Conservation (phyloP, 2,329 filamentous ascomycete species). For the Dothideomycetidae sp. region DNA sequence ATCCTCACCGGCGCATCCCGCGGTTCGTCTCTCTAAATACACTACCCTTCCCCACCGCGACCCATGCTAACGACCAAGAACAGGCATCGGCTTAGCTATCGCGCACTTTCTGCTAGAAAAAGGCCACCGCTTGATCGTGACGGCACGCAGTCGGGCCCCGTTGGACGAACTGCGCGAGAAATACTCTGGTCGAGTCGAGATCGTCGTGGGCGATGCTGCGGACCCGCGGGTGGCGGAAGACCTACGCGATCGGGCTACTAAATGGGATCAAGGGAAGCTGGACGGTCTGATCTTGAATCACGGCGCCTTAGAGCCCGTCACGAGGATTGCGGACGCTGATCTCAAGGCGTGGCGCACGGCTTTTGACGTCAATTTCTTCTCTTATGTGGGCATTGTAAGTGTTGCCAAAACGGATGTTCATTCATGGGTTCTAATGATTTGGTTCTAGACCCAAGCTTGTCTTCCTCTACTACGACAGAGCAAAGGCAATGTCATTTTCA, state of each 20-base stretch:
- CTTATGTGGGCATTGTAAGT: conserved; percentile 60
- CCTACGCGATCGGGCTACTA: conserved; percentile 50
- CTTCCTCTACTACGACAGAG: conserved; percentile 53
- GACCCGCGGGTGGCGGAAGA: conserved; percentile 42
- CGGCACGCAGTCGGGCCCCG: conserved; percentile 40
- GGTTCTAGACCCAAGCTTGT: conserved; percentile 49
- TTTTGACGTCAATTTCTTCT: conserved; percentile 82
- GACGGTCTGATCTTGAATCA: conserved; percentile 85
- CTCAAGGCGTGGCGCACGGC: conserved; percentile 58
- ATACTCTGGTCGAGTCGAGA: conserved; percentile 40
- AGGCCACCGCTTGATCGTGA: conserved; percentile 42
- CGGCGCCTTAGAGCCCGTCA: conserved; percentile 62
- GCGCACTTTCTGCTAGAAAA: conserved; percentile 43
- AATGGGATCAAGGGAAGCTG: conserved; percentile 50
- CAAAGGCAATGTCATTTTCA: conserved; percentile 59
- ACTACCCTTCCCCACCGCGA: background rate
- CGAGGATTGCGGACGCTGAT: conserved; percentile 51
- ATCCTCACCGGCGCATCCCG: conserved; percentile 48
- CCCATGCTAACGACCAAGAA: conserved; percentile 3
- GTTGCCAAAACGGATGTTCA: background rate
- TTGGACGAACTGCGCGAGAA: conserved; percentile 39
- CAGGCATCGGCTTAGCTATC: conserved; percentile 48
- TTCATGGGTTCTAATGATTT: conserved; percentile 2
- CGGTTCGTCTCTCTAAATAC: conserved; percentile 30
- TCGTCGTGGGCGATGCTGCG: conserved; percentile 43